Conservation (phyloP, 108 stramenopile species). For the Licmophora abbreviata region DNA sequence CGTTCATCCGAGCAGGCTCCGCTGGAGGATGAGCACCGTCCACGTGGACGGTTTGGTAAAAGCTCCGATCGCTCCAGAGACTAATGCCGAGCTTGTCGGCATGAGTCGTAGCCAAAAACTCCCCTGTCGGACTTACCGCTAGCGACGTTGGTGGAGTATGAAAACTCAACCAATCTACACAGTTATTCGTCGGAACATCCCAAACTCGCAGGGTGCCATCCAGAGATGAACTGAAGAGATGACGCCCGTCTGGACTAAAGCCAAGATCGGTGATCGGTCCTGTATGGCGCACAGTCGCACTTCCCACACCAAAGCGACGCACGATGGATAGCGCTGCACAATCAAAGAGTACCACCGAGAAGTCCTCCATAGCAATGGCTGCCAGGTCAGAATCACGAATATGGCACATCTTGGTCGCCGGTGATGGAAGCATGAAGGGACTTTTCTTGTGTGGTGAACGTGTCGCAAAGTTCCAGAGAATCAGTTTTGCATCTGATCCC, state of each 20-base stretch:
- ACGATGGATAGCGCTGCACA: slow-evolving; percentile 60
- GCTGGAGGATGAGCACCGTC: slow-evolving; percentile 45
- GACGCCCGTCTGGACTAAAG: slow-evolving; percentile 89
- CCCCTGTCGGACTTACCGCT: slow-evolving; percentile 90
- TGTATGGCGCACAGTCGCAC: slow-evolving; percentile 33
- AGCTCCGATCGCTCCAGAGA: slow-evolving; percentile 92
- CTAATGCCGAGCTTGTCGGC: slow-evolving; percentile 72
- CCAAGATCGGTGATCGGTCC: slow-evolving; percentile 78
- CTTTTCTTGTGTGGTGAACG: slow-evolving; percentile 82
- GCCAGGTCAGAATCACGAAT: slow-evolving; percentile 77
- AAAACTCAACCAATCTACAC: slow-evolving; percentile 93
- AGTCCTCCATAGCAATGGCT: slow-evolving; percentile 68
- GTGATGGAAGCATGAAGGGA: slow-evolving; percentile 54
- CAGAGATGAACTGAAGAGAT: slow-evolving; percentile 74
- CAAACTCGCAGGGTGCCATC: slow-evolving; percentile 87
- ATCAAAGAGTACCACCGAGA: slow-evolving; percentile 63
- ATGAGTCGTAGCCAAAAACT: slow-evolving; percentile 92
- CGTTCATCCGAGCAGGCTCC: slow-evolving; percentile 76
- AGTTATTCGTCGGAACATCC: slow-evolving; percentile 92
- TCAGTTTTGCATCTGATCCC: slow-evolving; percentile 80
- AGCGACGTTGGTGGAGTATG: slow-evolving; percentile 74
- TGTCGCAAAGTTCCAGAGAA: slow-evolving; percentile 84
- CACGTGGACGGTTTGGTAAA: slow-evolving; percentile 79
- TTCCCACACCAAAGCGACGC: slow-evolving; percentile 49
- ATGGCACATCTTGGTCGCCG: slow-evolving; percentile 67